phyloP scores from a whole-genome alignment of 192 early-diverging fungal species.

The Coemansia asiatica region DNA sequence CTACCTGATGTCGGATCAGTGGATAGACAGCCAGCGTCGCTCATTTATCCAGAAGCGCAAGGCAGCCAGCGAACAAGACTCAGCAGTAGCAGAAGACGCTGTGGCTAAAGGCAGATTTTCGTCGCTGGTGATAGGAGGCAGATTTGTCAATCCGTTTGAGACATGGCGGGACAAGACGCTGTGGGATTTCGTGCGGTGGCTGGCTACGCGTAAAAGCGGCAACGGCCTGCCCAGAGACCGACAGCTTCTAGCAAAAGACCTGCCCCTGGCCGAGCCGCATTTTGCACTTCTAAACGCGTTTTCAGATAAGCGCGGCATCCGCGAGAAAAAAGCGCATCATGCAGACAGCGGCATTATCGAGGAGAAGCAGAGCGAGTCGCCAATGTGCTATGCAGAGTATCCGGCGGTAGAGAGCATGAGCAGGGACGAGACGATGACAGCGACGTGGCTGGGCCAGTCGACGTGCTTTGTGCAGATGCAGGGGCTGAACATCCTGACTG shows the following conservation, averaged over 20 bases:
- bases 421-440: conserved; percentile 15
- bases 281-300: conserved; percentile 28
- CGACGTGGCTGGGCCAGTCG: conserved; percentile 66
- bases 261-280: conserved; percentile 41
- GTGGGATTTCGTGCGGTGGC: conserved; percentile 53
- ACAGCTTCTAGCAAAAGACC: conserved; percentile 14
- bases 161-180: conserved; percentile 56
- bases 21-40: conserved; percentile 35
- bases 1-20: conserved; percentile 36
- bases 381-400: conserved; percentile 14
- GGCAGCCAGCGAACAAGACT: not conserved
- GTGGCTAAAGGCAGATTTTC: not conserved
- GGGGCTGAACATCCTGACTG: conserved; percentile 73
- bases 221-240: conserved; percentile 43
- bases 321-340: not conserved
- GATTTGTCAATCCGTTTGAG: conserved; percentile 54
- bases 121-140: conserved; percentile 47
- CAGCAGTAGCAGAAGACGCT: not conserved
- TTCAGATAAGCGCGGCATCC: not conserved
- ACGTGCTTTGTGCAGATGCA: conserved; percentile 68
- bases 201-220: conserved; percentile 34
- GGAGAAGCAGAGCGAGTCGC: conserved; percentile 2
- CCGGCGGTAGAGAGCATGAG: conserved; percentile 19
- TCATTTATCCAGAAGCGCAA: conserved; percentile 22
- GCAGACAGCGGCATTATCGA: not conserved